phyloP scores from a whole-genome alignment of 176 grass and related monocot species.

The sorghum (Sorghum bicolor) region DNA sequence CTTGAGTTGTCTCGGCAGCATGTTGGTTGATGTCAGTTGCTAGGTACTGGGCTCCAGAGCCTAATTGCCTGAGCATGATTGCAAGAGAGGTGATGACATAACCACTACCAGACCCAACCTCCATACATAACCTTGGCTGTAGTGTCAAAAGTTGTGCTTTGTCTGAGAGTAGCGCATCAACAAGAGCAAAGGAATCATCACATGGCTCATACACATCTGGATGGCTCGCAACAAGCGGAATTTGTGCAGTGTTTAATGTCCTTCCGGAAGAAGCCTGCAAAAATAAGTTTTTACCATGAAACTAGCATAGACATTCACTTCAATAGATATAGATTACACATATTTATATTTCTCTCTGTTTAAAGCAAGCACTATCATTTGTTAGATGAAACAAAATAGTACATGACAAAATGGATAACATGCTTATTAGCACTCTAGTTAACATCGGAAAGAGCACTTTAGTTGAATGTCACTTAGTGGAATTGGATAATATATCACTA shows the following conservation, averaged over 20 bases:
- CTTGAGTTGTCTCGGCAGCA: conserved; percentile 70
- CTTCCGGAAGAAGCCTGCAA: conserved; percentile 45
- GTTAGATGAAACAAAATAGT: background rate
- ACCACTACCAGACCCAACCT: conserved; percentile 82
- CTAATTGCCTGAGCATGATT: conserved; percentile 72
- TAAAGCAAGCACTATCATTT: background rate
- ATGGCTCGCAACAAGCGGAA: conserved; percentile 66
- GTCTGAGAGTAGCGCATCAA: conserved; percentile 93
- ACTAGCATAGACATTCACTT: background rate
- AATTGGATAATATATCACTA: background rate
- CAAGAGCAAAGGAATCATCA: conserved; percentile 88
- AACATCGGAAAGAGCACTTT: background rate
- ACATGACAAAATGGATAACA: background rate
- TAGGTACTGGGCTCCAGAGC: conserved; percentile 64
- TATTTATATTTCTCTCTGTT: background rate
- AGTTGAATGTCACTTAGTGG: background rate
- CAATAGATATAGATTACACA: background rate
- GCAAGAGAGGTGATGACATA: conserved; percentile 93
- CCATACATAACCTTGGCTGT: conserved; percentile 73
- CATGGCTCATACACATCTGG: conserved; percentile 94
- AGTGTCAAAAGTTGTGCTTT: conserved; percentile 54
- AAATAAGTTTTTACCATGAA: background rate
- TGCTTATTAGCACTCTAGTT: background rate
- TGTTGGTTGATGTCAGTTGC: conserved; percentile 88
- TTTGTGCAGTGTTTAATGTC: conserved; percentile 73